These are phyloP conservation scores for Aspergillus japonicus DNA, from an alignment of 2,329 filamentous ascomycete species.

Conservation along the genomic window DNA sequence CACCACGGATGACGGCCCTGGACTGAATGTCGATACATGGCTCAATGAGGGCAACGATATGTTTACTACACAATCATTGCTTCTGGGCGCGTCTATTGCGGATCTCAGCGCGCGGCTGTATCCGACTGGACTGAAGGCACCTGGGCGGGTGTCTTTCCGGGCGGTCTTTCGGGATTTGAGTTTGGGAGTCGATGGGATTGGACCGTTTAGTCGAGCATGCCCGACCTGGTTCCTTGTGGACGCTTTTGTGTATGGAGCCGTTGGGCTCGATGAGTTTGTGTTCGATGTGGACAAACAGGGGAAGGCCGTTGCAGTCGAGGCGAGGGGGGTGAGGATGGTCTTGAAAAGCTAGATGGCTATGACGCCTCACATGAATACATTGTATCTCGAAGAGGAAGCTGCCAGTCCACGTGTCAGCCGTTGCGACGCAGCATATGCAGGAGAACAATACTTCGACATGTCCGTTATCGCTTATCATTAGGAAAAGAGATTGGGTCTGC, in stretches of 20 bases:
- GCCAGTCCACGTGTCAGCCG: not conserved
- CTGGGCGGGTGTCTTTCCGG: constrained; percentile 18
- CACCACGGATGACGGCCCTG: constrained; percentile 20
- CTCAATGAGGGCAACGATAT: constrained; percentile 21
- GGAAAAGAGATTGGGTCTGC: not conserved
- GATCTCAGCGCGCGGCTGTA: constrained; percentile 25
- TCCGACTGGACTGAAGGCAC: constrained; percentile 21
- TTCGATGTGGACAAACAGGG: constrained; percentile 4
- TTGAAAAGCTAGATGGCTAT: not conserved
- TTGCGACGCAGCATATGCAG: not conserved
- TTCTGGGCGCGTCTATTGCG: not conserved
- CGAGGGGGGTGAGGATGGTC: not conserved
- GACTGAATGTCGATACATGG: constrained; percentile 21
- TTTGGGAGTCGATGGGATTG: not conserved
- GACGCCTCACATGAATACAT: not conserved
- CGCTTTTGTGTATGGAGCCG: not conserved
- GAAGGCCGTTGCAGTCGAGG: not conserved
- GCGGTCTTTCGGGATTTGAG: constrained; percentile 8
- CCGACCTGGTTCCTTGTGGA: constrained; percentile 2
- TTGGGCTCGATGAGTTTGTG: constrained; percentile 9
- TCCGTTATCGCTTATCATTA: too few relatives aligned
- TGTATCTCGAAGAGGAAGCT: too few relatives aligned
- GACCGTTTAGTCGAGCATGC: not conserved
- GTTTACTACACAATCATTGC: constrained; percentile 11
- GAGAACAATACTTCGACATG: not conserved